phyloP scores from a whole-genome alignment of 2,329 filamentous ascomycete species.

The Alternaria brassicicola region DNA sequence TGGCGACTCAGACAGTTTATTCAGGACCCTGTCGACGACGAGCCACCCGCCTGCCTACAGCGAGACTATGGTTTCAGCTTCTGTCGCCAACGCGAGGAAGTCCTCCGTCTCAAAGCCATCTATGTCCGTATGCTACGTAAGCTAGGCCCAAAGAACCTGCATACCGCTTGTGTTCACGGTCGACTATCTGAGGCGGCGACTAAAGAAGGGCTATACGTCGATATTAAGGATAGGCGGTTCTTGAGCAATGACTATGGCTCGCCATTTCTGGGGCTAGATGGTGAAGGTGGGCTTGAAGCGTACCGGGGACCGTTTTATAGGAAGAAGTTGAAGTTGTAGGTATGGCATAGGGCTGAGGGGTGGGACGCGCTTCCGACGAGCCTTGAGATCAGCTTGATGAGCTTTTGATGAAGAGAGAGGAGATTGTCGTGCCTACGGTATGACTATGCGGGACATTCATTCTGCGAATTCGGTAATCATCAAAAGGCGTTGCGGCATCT shows the following conservation, averaged over 20 bases:
- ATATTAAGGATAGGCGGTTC: slow-evolving; percentile 3
- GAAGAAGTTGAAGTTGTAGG: neutral
- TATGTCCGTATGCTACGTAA: slow-evolving; percentile 18
- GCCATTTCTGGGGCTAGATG: slow-evolving; percentile 11
- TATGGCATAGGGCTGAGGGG: neutral
- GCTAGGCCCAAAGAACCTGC: slow-evolving; percentile 7
- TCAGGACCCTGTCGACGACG: neutral
- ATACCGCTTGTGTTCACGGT: slow-evolving; percentile 14
- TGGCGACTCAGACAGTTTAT: slow-evolving; percentile 30
- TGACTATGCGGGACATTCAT: neutral
- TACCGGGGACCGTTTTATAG: slow-evolving; percentile 10
- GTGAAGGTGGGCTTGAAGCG: neutral
- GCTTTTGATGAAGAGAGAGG: neutral
- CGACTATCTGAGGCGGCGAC: slow-evolving; percentile 10
- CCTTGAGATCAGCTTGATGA: no score
- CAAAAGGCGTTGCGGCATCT: neutral
- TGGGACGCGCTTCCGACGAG: neutral
- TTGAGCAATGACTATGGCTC: slow-evolving; percentile 17
- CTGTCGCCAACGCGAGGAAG: slow-evolving; percentile 24
- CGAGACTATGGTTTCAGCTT: slow-evolving; percentile 30
- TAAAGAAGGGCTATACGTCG: neutral
- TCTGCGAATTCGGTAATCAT: fast-evolving
- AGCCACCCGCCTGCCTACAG: slow-evolving; percentile 13
- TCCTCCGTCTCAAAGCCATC: slow-evolving; percentile 18
- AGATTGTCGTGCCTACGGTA: no score